Conservation (phyloP, 2,329 filamentous ascomycete species). For the Biscogniauxia sp. region DNA sequence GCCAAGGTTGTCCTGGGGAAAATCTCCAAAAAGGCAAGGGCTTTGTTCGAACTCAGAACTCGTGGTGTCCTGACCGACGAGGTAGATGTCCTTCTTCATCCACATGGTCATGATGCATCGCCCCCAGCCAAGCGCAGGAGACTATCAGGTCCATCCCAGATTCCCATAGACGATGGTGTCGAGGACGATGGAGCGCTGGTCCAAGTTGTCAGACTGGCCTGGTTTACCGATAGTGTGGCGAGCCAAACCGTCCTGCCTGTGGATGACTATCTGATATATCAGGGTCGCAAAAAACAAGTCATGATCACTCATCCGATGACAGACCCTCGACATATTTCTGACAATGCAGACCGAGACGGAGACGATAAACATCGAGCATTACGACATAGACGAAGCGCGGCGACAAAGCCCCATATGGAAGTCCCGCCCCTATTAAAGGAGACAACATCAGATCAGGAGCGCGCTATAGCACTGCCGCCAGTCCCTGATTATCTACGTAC, state of each 20-base stretch:
- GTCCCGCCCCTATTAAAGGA: conserved; percentile 53
- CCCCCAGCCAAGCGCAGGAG: conserved; percentile 36
- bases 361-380: conserved; percentile 2
- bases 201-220: conserved; percentile 57
- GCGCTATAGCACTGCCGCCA: conserved; percentile 53
- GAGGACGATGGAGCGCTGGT: conserved; percentile 31
- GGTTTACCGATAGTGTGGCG: conserved; percentile 55
- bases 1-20: conserved; percentile 74
- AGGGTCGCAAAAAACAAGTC: conserved; percentile 39
- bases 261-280: conserved; percentile 53
- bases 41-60: conserved; percentile 72
- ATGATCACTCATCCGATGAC: conserved; percentile 11
- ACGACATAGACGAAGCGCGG: conserved; percentile 10
- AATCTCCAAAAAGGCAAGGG: conserved; percentile 66
- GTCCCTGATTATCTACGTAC: conserved; percentile 66
- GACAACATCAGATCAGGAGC: conserved; percentile 77
- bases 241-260: conserved; percentile 45
- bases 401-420: conserved; percentile 33
- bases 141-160: conserved; percentile 32
- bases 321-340: conserved; percentile 29
- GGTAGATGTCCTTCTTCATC: conserved; percentile 21
- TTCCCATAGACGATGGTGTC: conserved; percentile 16
- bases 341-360: conserved; percentile 29
- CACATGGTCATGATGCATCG: conserved; percentile 9
- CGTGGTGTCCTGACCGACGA: conserved; percentile 61